Evolutionary conservation across 306 rosid species (phyloP), one percentile per base, ranked within the genome.

Genomic region (Lathyrus tuberosus): DNA sequence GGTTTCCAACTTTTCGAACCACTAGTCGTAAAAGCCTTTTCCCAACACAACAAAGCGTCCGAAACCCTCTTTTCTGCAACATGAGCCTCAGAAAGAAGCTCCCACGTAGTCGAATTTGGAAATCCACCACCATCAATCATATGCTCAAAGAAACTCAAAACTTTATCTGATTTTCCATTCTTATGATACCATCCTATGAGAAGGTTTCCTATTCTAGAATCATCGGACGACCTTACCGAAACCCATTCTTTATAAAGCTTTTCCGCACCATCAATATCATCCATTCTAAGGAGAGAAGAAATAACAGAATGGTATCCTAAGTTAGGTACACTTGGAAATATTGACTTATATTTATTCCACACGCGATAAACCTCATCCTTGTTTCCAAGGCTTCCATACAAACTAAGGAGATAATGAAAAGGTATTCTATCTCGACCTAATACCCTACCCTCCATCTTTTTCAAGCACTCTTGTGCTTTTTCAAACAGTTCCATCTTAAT

Each of bases 61-160:
- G 86, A 77, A 71, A 86, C 58, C 48, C 67, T 84, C 80, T 31
- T 78, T 66, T 84, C 91, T 40, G 57, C 81, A 42, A 82, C 72
- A 59, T 87, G 92, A 58, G 85, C 85, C 74, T 83, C 91, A n/a
- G 87, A 83, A 49, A 91, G 88, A 77, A 66, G n/a, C 82, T 91
- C 99, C 99, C 99, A 94, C 2, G 99, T 76, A 66, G 68, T 85
- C 2, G 99, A 82, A 70, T 94, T 94, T 11, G 96, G 92, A 73
- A 65, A 74, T 66, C 96, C 94, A 28, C 91, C 97, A 40, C 51
- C 83, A 52, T 89, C 78, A 54, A 37, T 66, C 87, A 87, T 86
- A 65, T 80, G 79, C 48, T 94, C 74, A 56, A 81, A 81, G 76
- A 88, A 85, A 72, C 69, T 63, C 30, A 68, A 48, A 46, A 89